Conservation (phyloP, 306 rosid genomes). For the Castanea mollissima region DNA sequence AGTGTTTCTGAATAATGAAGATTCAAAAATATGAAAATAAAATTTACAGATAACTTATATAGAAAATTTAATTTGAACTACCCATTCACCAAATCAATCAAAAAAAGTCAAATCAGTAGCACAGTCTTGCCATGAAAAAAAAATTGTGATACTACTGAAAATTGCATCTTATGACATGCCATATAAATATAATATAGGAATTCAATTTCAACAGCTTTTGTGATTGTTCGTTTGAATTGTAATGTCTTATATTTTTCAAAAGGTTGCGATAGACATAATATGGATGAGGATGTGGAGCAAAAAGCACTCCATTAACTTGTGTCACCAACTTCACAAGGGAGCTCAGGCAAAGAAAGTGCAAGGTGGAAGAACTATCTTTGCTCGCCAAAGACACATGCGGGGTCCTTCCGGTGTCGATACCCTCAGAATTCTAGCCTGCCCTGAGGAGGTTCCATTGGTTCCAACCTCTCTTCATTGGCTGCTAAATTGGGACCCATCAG, state of each 20-base stretch:
- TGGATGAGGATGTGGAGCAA: conserved; percentile 40
- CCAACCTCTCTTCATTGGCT: conserved; percentile 48
- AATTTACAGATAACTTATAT: no score
- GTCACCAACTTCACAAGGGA: conserved; percentile 39
- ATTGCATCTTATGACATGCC: no score
- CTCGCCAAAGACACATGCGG: conserved; percentile 81
- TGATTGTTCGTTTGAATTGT: no score
- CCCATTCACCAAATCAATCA: no score
- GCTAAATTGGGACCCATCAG: conserved; percentile 10
- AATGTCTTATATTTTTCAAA: not conserved
- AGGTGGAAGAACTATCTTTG: conserved; percentile 61
- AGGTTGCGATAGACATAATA: conserved; percentile 12
- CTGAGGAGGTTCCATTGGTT: conserved; percentile 55
- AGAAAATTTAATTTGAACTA: no score
- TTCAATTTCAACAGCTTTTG: no score
- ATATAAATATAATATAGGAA: no score
- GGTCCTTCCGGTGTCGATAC: conserved; percentile 76
- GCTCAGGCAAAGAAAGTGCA: conserved; percentile 21
- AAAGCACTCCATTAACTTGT: conserved; percentile 29
- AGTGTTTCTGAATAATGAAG: no score
- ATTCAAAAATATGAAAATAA: no score
- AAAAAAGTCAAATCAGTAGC: no score
- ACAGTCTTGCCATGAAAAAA: no score
- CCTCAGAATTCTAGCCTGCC: conserved; percentile 36
- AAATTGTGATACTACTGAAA: no score